Evolutionary conservation across 2,329 filamentous ascomycete species (phyloP), one percentile per base, ranked within the genome.

Genomic region (Grosmannia penicillata): DNA sequence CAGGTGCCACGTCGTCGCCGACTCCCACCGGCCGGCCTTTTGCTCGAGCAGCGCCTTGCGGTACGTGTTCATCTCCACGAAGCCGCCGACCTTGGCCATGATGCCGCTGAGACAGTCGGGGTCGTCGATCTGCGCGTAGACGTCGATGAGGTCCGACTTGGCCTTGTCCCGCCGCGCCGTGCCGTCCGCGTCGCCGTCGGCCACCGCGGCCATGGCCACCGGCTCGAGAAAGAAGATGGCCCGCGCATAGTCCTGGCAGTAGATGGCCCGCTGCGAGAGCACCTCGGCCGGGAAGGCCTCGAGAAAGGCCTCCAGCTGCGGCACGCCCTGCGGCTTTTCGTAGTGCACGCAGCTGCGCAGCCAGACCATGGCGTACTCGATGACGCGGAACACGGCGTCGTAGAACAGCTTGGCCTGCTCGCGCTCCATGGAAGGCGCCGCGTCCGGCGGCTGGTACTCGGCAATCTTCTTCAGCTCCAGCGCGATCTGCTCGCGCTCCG

Each of bases 1-100:
- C 54, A 98, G 87, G 56, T 95, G 96, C 91, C 93, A 98, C 45
- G 84, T 93, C 59, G 96, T 91, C 19, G 87, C 91, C 37, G 89
- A 84, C 14, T 83, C 79, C 87, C 91, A 98, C 45, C 87, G 71
- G 4, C 91, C 91, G 17, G 87, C 83, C 56, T 94, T 96, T 41
- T 82, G 76, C 58, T 98, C 86, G 49, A 93, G 85, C 39, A 95
- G 67, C 24, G 95, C 81, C 54, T 96, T 87, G 54, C 95, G 89
- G 43, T 94, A 82, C 36, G 95, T 79, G 47, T 93, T 83, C n/a
- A 96, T 46, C 34, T 47, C 44, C 17, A 43, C 44, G 14, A 39
- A 64, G 10, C 86, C 75, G 42, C 82, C 80, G 4, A 96, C 65
- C 53, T 91, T 82, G 17, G 85, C 77, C 2, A 89, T 93, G 43